Base-by-base conservation (phyloP, 257 asterid species). In the Capsicum pubescens region DNA sequence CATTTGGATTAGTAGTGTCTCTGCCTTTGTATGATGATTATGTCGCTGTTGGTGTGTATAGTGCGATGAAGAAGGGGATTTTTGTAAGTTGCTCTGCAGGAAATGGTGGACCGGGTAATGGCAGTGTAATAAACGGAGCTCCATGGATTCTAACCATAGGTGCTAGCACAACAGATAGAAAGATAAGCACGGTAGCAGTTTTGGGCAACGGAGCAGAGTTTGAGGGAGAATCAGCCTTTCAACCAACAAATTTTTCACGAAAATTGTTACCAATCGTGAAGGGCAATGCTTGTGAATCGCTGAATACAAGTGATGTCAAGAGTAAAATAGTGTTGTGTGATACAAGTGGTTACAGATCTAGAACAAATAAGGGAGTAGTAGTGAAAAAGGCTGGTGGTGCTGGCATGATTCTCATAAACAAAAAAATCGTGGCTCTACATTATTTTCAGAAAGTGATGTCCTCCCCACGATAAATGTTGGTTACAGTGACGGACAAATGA, bases 21-120 rank as follows among this genome's bases (percentile, higher is more conserved):
- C 1, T 5, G 78, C 72, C 77, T 14, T 81, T 81, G 15, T 63
- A 61, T 36, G 59, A 60, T 61, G 77, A 81, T 61, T 11, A 19
- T 12, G 42, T 61, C 0, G 72, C 84, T 6, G 6, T 44, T 21
- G 84, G 84, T 1, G 84, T 61, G 4, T 81, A 59, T 81, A 42
- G 84, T 7, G 84, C 84, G 9, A 81, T 81, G 77, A 17, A 13
- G 15, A 81, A 55, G 60, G 44, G 44, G 44, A 39, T 39, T 39
- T 39, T 39, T 39, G 44, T 39, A 39, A 39, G 44, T 39, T 39
- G 44, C 44, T 39, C 44, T 2, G 44, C 44, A 39, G 44, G 44
- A 39, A 39, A 39, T 39, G 44, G 5, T 2, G 84, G 84, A 12
- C 77, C 77, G 9, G 36, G 6, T 8, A 2, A 1, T 11, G 74